Evolutionary conservation across 1,284 basidiomycete species (phyloP).

Genomic region (Papiliotrema laurentii): DNA sequence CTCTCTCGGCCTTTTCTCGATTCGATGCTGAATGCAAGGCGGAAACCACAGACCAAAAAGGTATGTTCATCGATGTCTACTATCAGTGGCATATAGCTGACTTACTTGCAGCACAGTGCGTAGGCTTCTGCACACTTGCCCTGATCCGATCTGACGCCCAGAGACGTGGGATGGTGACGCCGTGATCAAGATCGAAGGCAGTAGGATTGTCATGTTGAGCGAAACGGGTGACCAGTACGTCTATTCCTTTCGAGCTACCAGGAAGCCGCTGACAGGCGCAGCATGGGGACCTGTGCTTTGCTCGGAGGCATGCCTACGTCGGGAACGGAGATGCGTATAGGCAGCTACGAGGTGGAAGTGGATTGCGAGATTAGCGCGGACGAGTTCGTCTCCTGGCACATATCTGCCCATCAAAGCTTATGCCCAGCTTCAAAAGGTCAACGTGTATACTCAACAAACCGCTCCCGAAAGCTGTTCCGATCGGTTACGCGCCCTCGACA

Average conservation of each 20-base stretch:
- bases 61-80: constrained; percentile 12
- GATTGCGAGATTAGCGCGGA: constrained; percentile 25
- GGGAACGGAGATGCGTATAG: constrained; percentile 54
- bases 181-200: constrained; percentile 57
- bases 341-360: constrained; percentile 60
- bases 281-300: constrained; percentile 29
- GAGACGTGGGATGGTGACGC: constrained; percentile 51
- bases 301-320: constrained; percentile 18
- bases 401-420: too few species aligned
- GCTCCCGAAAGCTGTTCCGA: constrained; percentile 7
- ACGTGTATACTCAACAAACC: constrained; percentile 29
- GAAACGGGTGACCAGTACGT: constrained; percentile 48
- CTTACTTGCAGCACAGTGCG: constrained; percentile 40
- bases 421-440: constrained; percentile 24
- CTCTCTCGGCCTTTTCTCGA: neutral
- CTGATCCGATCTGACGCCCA: constrained; percentile 7
- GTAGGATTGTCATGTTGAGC: constrained; percentile 50
- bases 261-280: constrained; percentile 6
- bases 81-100: neutral
- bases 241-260: neutral
- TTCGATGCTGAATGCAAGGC: constrained; percentile 26
- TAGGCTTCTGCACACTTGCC: neutral
- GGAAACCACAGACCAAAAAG: constrained; percentile 48
- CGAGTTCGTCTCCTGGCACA: constrained; percentile 38
- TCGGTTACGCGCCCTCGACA: constrained; percentile 14